Percentiles rank a stretch among this genome's conserved stretches.
Conservation (phyloP, 192 early-diverging fungal species). For the Cetraspora pellucida region DNA sequence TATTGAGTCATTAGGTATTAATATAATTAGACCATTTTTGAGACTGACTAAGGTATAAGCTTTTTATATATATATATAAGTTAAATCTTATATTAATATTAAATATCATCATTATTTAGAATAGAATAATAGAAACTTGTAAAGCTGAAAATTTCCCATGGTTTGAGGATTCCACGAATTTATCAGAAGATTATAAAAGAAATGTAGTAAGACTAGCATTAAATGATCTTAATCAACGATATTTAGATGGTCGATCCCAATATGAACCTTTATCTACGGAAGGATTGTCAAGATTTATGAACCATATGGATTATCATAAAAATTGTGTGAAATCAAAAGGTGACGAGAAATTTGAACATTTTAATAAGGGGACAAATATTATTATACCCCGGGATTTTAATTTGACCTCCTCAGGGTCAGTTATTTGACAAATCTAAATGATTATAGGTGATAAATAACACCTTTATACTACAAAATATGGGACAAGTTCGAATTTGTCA, state of each 20-base stretch:
- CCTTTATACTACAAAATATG: too few relatives aligned
- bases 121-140: constrained; percentile 43
- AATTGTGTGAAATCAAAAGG: constrained; percentile 35
- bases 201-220: constrained; percentile 44
- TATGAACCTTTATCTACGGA: constrained; percentile 38
- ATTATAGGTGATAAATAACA: too few relatives aligned
- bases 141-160: constrained; percentile 35
- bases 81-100: neutral
- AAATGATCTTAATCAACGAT: constrained; percentile 22
- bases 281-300: constrained; percentile 39
- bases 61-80: neutral
- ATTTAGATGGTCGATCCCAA: neutral
- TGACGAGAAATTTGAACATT: constrained; percentile 27
- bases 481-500: too few relatives aligned
- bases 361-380: too few relatives aligned
- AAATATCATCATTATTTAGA: constrained; percentile 24
- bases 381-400: too few relatives aligned
- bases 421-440: too few relatives aligned
- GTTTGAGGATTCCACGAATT: constrained; percentile 48
- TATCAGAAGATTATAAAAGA: constrained; percentile 43
- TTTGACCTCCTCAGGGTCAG: too few relatives aligned
- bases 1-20: constrained; percentile 43
- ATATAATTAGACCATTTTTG: constrained; percentile 47
- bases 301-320: constrained; percentile 50
- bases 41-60: constrained; percentile 43